phyloP scores from a whole-genome alignment of 768 basidiomycete genomes.

The Psilocybe tampanensis region DNA sequence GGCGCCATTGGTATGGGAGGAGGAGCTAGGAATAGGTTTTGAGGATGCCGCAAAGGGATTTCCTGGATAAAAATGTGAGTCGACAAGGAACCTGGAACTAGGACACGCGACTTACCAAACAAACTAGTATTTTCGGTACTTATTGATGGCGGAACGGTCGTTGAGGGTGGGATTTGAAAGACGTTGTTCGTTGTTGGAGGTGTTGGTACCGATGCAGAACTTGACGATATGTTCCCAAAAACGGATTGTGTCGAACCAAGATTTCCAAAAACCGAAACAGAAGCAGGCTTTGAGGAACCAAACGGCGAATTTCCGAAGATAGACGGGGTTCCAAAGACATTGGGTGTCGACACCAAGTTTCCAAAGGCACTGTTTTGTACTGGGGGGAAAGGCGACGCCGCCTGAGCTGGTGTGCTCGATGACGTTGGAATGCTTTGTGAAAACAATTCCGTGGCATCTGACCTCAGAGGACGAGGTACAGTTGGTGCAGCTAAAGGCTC shows the following conservation, averaged over 20 bases:
- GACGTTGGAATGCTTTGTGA: slow-evolving; percentile 7
- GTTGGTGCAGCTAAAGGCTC: not conserved
- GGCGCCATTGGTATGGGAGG: not conserved
- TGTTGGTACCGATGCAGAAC: not conserved
- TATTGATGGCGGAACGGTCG: not conserved
- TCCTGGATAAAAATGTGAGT: not conserved
- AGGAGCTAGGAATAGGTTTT: not conserved
- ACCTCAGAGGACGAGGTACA: slow-evolving; percentile 18
- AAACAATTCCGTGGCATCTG: slow-evolving; percentile 21
- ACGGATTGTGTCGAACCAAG: slow-evolving; percentile 2
- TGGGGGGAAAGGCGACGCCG: slow-evolving; percentile 15
- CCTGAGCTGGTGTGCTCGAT: slow-evolving; percentile 18
- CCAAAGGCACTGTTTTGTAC: slow-evolving; percentile 40
- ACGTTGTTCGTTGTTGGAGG: not conserved
- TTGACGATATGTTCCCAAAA: slow-evolving; percentile 6
- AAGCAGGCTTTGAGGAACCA: slow-evolving; percentile 20
- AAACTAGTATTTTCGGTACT: not conserved
- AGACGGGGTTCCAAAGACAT: slow-evolving; percentile 36
- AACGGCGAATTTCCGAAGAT: slow-evolving; percentile 23
- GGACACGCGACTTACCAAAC: not conserved
- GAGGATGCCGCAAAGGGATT: not conserved
- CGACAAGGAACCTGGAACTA: not conserved
- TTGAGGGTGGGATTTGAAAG: not conserved
- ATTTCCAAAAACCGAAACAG: slow-evolving; percentile 16
- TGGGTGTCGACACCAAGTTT: slow-evolving; percentile 36